Conservation (phyloP, 345 rosid genomes). For the Bruguiera parviflora region DNA sequence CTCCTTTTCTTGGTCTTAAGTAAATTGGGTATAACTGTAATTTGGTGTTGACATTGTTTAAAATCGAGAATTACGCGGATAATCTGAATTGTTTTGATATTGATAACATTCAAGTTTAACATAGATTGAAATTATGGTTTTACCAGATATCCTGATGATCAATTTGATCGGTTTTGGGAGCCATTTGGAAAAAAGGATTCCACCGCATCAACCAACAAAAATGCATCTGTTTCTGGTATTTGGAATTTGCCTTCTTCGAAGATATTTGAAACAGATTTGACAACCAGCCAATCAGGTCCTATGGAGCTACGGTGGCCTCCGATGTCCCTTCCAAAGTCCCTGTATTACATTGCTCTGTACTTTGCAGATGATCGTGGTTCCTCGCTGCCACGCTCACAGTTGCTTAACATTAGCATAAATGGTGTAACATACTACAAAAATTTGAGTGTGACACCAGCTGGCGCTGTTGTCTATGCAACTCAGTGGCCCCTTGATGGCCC, state of each 20-base stretch:
- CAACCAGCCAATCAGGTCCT: conserved; percentile 29
- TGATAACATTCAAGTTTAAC: neutral
- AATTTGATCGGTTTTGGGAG: conserved; percentile 75
- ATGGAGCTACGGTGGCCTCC: conserved; percentile 75
- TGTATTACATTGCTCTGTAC: conserved; percentile 72
- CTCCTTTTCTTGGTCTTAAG: no score
- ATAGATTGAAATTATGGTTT: neutral
- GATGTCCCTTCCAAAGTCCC: conserved; percentile 33
- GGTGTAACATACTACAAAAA: conserved; percentile 52
- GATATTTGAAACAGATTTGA: conserved; percentile 66
- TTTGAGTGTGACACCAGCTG: conserved; percentile 56
- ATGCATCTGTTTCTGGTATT: conserved; percentile 60
- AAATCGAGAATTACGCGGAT: no score
- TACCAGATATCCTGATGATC: conserved; percentile 77
- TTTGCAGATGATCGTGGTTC: conserved; percentile 61
- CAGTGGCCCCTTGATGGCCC: conserved; percentile 72
- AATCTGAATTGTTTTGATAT: no score
- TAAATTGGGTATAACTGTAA: no score
- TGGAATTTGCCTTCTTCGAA: conserved; percentile 87
- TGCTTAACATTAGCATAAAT: conserved; percentile 54
- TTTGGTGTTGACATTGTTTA: no score
- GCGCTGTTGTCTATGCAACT: conserved; percentile 51
- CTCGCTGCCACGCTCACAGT: conserved; percentile 34
- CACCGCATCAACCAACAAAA: conserved; percentile 41
- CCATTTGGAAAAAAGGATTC: conserved; percentile 37